Evolutionary conservation across 257 asterid genomes (phyloP), one percentile per base, ranked within the genome.

Genomic region (Solanum ahanhuiri): DNA sequence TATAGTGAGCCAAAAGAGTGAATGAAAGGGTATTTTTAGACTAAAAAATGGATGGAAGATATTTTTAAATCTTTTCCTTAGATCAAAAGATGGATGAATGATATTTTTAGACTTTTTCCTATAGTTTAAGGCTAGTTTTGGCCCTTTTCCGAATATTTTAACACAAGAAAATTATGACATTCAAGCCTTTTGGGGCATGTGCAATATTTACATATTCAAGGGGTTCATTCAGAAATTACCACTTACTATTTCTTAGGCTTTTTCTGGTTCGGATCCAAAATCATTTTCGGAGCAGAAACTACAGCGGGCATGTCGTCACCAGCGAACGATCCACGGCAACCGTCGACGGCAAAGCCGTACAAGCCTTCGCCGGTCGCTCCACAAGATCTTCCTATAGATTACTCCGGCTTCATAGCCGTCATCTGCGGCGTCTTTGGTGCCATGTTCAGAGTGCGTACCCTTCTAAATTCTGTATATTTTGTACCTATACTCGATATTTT

Each of bases 381-480:
- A 18, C 94, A 96, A 43, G 98, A 96, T 85, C 94, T 91, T 84
- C 98, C 98, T 31, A 67, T 94, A 45, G 98, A 96, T 85, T 96
- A 95, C 89, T 94, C 98, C 48, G 98, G 98, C 17, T 95, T 95
- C 88, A 88, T 95, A 86, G 98, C 98, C 66, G 98, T 95, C 54
- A 39, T 96, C 17, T 95, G 92, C 86, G 98, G 98, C 81, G 97
- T 96, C 77, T 90, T 96, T 34, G 99, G 99, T 63, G 95, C 95
- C 35, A 93, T 92, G 96, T 93, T 93, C 88, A 89, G 94, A 83
- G 81, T 72, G 25, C 51, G 81, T 34, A 20, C 2, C 48, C 30
- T 70, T 70, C 14, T 20, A 71, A 70, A 8, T 33, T 70, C 48
- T 2, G 17, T 34, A 7, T 70, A 70, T 70, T 33, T 33, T 70